Base-by-base conservation (phyloP, 108 stramenopile genomes). In the Nannochloropsis salina region DNA sequence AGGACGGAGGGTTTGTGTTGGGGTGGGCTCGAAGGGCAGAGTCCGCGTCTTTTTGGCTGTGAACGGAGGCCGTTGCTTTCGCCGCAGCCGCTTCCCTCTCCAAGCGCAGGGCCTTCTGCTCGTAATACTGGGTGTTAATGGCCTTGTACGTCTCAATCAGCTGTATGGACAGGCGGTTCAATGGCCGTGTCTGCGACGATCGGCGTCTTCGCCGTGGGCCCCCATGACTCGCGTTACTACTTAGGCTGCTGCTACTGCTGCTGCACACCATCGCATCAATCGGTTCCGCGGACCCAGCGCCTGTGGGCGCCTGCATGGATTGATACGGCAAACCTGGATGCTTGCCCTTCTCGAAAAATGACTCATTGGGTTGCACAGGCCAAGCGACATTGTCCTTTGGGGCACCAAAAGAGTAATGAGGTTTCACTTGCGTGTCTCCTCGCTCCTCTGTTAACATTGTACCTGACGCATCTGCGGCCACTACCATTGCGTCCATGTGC, bases 111-210 rank as follows among this genome's bases (percentile, higher is more conserved):
- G n/a, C 11, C 12, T 84, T 74, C 42, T 6, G 9, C 18, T 21
- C 44, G 20, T 42, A 81, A 31, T 81, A 87, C 83, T 83, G 83
- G 83, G 79, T 42, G 80, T 87, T 87, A 83, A 87, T 87, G 6
- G 43, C 79, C 44, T 87, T 87, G 44, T 87, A 87, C 2, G 87
- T 87, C 44, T 87, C 87, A 83, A 87, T 87, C 9, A 87, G 8
- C n/a, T 74, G 61, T 4, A 74, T n/a, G 20, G 61, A 74, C 3
- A 74, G 61, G 8, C 61, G 61, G 61, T 74, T 74, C 6, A 74
- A 74, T n/a, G 61, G 61, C 15, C 61, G 61, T 3, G 61, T 74
- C 20, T 74, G 61, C 61, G 61, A 8, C 61, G 61, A n/a, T 3
- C 61, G 61, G 61, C 61, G 61, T 74, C 61, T 74, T 1, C 61